Evolutionary conservation across 768 basidiomycete genomes (phyloP), one percentile per base, ranked within the genome.

Genomic region (Fistulinella prunicolor): DNA sequence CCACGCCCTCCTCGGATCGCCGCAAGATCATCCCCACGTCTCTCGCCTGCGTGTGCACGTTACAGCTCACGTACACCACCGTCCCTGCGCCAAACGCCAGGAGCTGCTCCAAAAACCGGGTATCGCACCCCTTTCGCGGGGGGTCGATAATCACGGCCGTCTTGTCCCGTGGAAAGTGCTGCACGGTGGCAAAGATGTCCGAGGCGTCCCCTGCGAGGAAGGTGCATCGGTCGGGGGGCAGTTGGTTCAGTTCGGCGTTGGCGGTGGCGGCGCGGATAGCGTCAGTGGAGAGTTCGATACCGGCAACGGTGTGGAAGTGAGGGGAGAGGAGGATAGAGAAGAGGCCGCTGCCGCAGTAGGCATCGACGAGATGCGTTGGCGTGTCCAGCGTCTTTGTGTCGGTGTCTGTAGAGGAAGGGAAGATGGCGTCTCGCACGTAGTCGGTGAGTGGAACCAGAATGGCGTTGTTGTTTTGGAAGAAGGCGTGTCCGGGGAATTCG

Each of bases 391-490:
- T 19, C 34, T 16, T 30, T 46, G 47, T 55, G 19, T 38, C 53
- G 42, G 60, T 44, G n/a, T n/a, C n/a, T 16, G 61, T 35, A 1
- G 61, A 46, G 17, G 66, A 64, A 60, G 68, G 69, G 58, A 84
- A 82, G 58, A 94, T 83, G 44, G 86, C 82, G 23, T 85, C 78
- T 37, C 78, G 77, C 46, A 95, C 92, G 69, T 94, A 91, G 50
- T 79, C 63, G n/a, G 89, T 88, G 42, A 99, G 77, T 0, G 90
- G 83, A 6, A 83, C 75, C 23, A 98, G 80, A 32, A 95, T 88
- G 7, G 89, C 83, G 63, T 95, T 94, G 78, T 99, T 99, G 74
- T 97, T 97, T 63, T 99, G 95, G 79, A 98, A 98, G 76, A 98
- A 99, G 4, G 90, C 87, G 39, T 87, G 83, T 6, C 85, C 89